Conservation (phyloP, 1,139 yeast genomes). For the Blastobotrys persicus region DNA sequence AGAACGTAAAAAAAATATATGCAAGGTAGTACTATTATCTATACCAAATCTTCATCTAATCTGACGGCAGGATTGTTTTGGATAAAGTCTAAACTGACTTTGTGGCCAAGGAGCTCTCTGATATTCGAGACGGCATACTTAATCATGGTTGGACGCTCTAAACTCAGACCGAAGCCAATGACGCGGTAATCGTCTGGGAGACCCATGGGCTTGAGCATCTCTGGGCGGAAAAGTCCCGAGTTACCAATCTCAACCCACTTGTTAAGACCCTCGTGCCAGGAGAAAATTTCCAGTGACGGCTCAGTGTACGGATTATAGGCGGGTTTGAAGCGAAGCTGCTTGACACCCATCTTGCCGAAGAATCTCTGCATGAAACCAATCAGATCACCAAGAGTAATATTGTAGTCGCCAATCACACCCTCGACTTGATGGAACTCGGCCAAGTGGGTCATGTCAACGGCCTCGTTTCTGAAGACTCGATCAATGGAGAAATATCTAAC, state of each 20-base stretch:
- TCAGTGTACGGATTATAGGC: slow-evolving; percentile 99
- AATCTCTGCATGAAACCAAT: slow-evolving; percentile 98
- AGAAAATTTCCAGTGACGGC: slow-evolving; percentile 96
- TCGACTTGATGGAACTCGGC: slow-evolving; percentile 99
- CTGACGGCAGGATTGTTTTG: slow-evolving; percentile 98
- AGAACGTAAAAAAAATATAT: too few species aligned
- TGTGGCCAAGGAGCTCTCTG: slow-evolving; percentile 92
- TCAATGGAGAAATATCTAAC: slow-evolving; percentile 96
- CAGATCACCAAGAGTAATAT: slow-evolving; percentile 90
- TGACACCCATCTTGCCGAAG: slow-evolving; percentile 96
- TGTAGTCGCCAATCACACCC: slow-evolving; percentile 97
- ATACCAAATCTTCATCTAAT: slow-evolving; percentile 57
- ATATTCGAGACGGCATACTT: slow-evolving; percentile 94
- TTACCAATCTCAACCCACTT: slow-evolving; percentile 99
- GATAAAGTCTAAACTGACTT: slow-evolving; percentile 87
- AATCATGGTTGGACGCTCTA: slow-evolving; percentile 99
- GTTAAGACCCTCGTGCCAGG: slow-evolving; percentile 90
- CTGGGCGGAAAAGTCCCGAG: slow-evolving; percentile 99
- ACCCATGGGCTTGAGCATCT: slow-evolving; percentile 98
- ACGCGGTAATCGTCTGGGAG: slow-evolving; percentile 92
- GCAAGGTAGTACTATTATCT: slow-evolving; percentile 1
- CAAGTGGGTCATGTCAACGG: slow-evolving; percentile 99
- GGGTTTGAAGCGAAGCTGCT: slow-evolving; percentile 92
- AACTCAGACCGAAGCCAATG: slow-evolving; percentile 94
- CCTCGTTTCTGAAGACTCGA: slow-evolving; percentile 98